Evolutionary conservation across 805 yeast genomes (phyloP).

Genomic region (Zygosaccharomyces bisporus): DNA sequence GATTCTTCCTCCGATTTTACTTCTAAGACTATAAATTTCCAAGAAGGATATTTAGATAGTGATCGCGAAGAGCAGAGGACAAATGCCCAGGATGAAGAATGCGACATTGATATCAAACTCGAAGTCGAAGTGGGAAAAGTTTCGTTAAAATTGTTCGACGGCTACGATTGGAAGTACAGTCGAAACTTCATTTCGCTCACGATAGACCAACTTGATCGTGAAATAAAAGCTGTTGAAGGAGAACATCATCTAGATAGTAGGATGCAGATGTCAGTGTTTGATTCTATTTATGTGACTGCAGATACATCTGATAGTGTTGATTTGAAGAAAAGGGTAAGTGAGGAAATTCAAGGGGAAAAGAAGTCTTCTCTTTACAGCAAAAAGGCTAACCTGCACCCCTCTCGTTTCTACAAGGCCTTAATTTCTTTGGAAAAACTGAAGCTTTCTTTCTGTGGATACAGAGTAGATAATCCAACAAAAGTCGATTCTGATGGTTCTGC

Average conservation of each 20-base stretch:
- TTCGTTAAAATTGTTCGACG: slow-evolving; percentile 64
- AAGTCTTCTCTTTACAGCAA: slow-evolving; percentile 29
- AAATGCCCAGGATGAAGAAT: slow-evolving; percentile 1
- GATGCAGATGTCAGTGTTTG: slow-evolving; percentile 39
- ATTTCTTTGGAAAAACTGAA: slow-evolving; percentile 55
- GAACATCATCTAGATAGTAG: slow-evolving; percentile 9
- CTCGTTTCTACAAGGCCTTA: slow-evolving; percentile 55
- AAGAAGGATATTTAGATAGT: slow-evolving; percentile 21
- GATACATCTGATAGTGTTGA: slow-evolving; percentile 46
- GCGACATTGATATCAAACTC: slow-evolving; percentile 12
- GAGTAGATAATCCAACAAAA: slow-evolving; percentile 45
- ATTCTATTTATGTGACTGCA: slow-evolving; percentile 70
- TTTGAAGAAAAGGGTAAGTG: slow-evolving; percentile 53
- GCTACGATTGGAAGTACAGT: slow-evolving; percentile 88
- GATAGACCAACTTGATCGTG: slow-evolving; percentile 56
- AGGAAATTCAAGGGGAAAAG: slow-evolving; percentile 41
- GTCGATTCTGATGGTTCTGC: slow-evolving; percentile 34
- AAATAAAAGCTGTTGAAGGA: slow-evolving; percentile 22
- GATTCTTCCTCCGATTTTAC: slow-evolving; percentile 12
- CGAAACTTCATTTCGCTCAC: slow-evolving; percentile 62
- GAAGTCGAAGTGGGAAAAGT: slow-evolving; percentile 38
- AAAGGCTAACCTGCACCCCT: slow-evolving; percentile 60
- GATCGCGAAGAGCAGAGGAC: slow-evolving; percentile 4
- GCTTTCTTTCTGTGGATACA: slow-evolving; percentile 43
- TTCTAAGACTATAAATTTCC: slow-evolving; percentile 8